These are phyloP conservation scores for Begonia loranthoides DNA, from an alignment of 306 rosid species.

Conservation along the genomic window DNA sequence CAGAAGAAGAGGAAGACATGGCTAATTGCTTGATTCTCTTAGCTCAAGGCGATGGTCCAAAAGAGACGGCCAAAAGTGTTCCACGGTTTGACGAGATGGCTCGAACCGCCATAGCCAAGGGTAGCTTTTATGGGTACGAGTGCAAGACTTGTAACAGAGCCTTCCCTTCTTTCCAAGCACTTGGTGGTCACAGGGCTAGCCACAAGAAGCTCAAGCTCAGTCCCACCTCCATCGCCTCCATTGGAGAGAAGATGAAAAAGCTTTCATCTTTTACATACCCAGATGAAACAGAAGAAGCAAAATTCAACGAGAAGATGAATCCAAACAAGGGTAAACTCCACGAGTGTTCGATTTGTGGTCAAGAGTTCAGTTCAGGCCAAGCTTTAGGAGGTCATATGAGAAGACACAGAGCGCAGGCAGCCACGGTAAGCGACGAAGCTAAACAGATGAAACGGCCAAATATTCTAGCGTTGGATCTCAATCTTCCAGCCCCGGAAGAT, in stretches of 20 bases:
- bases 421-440: slow-evolving; percentile 10
- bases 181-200: slow-evolving; percentile 95
- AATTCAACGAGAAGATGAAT: slow-evolving; percentile 1
- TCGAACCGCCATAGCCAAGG: slow-evolving; percentile 2
- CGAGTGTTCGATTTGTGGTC: slow-evolving; percentile 86
- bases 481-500: slow-evolving; percentile 90
- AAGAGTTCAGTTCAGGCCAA: slow-evolving; percentile 80
- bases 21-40: slow-evolving; percentile 82
- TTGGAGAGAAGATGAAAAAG: not conserved
- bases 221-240: not conserved
- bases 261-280: not conserved
- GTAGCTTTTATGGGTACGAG: slow-evolving; percentile 39
- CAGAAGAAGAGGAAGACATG: slow-evolving; percentile 87
- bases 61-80: slow-evolving; percentile 9
- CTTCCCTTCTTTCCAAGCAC: slow-evolving; percentile 93
- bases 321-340: slow-evolving; percentile 42
- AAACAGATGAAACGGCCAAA: slow-evolving; percentile 3
- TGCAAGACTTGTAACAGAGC: slow-evolving; percentile 87
- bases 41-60: slow-evolving; percentile 49
- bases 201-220: slow-evolving; percentile 49
- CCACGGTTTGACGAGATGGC: slow-evolving; percentile 8
- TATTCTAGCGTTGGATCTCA: slow-evolving; percentile 62
- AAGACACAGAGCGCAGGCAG: slow-evolving; percentile 37
- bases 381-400: slow-evolving; percentile 97
- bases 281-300: slow-evolving; percentile 15